These are phyloP conservation scores for Lizanozyma gosingica DNA, from an alignment of 1,139 yeast genomes.

Conservation along the genomic window DNA sequence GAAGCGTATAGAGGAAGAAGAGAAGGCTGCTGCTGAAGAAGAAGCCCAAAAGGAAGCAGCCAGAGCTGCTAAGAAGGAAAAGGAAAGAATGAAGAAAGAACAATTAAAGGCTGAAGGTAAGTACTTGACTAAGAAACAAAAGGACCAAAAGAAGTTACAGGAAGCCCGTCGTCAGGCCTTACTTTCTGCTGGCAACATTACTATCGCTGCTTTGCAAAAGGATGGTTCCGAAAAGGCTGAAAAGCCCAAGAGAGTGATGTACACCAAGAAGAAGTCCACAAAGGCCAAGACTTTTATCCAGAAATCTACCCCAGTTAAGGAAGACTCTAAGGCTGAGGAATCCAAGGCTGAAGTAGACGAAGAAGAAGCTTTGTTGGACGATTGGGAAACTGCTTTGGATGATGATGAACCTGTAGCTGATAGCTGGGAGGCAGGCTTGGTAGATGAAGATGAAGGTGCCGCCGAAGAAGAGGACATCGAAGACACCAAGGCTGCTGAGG, in stretches of 20 bases:
- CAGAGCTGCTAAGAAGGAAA: constrained; percentile 68
- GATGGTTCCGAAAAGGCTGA: constrained; percentile 20
- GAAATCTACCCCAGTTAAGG: constrained; percentile 11
- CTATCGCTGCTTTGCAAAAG: constrained; percentile 63
- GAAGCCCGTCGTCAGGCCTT: constrained; percentile 89
- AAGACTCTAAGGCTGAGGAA: constrained; percentile 8
- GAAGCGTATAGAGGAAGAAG: constrained; percentile 53
- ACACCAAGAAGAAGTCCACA: constrained; percentile 61
- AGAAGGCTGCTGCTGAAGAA: constrained; percentile 51
- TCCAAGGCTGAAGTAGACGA: constrained; percentile 14
- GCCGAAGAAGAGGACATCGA: constrained; percentile 16
- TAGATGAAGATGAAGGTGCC: constrained; percentile 13
- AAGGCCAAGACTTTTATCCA: constrained; percentile 30
- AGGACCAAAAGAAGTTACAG: constrained; percentile 78
- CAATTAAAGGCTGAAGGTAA: constrained; percentile 91
- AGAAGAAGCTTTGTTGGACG: constrained; percentile 13
- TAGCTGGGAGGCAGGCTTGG: constrained; percentile 19
- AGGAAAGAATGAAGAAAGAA: constrained; percentile 70
- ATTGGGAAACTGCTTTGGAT: constrained; percentile 19
- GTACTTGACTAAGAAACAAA: constrained; percentile 82
- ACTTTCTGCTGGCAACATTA: constrained; percentile 63
- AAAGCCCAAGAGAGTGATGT: constrained; percentile 67
- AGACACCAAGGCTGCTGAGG: constrained; percentile 10
- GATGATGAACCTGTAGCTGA: constrained; percentile 20
- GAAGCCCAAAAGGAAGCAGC: constrained; percentile 62